phyloP scores from a whole-genome alignment of 768 basidiomycete genomes.

The Coprinellus micaceus region DNA sequence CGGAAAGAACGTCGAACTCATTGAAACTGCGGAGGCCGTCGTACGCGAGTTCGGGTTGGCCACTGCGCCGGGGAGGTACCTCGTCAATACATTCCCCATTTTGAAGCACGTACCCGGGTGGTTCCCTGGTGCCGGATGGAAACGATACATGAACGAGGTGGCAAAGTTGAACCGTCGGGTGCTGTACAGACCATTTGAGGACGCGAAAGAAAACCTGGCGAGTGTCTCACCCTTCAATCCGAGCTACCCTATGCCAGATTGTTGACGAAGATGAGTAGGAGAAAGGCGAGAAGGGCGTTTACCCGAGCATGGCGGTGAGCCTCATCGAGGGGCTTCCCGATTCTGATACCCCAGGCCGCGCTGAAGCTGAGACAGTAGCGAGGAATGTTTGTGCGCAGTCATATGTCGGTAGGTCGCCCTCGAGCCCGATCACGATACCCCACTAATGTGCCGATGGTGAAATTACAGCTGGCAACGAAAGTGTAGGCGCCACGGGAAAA shows the following conservation, averaged over 20 bases:
- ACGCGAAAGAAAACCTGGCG: constrained; percentile 4
- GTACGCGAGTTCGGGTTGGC: background rate
- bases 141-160: background rate
- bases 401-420: background rate
- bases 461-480: constrained; percentile 29
- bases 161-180: background rate
- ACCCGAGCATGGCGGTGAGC: constrained; percentile 3
- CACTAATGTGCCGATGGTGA: constrained; percentile 15
- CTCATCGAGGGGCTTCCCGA: constrained; percentile 3
- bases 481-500: too few species aligned
- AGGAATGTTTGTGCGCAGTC: constrained; percentile 20
- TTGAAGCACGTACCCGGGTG: constrained; percentile 4
- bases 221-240: background rate
- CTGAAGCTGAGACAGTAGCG: constrained; percentile 15
- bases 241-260: too few species aligned
- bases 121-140: constrained; percentile 7
- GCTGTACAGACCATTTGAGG: background rate
- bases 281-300: background rate
- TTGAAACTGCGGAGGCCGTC: constrained; percentile 1
- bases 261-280: background rate
- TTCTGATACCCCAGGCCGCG: background rate
- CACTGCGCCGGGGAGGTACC: constrained; percentile 1
- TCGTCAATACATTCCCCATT: constrained; percentile 6
- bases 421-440: background rate
- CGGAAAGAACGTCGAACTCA: background rate